Conservation (phyloP, 2,329 filamentous ascomycete species). For the Arachnopeziza araneosa region DNA sequence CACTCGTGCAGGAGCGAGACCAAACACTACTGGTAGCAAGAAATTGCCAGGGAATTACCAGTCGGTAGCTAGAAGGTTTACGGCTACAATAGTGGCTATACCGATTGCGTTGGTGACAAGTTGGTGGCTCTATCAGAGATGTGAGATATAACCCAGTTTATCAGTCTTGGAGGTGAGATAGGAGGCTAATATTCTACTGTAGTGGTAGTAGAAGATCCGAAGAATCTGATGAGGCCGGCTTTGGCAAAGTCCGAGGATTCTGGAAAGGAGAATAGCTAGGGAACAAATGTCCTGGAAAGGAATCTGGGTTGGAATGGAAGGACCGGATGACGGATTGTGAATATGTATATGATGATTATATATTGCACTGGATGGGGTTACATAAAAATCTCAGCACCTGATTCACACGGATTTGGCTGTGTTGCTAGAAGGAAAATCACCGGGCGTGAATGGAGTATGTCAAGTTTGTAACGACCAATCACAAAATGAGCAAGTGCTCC, state of each 20-base stretch:
- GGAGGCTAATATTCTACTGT: not conserved
- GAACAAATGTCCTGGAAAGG: not conserved
- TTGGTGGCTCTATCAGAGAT: conserved; percentile 5
- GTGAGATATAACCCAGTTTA: not conserved
- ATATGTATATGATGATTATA: not conserved
- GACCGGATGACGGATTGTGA: not conserved
- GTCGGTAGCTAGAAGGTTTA: not conserved
- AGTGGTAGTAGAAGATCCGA: not conserved
- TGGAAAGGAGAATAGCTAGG: not conserved
- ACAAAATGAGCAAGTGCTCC: too few species aligned
- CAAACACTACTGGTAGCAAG: conserved; percentile 7
- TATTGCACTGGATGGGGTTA: not conserved
- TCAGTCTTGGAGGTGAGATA: not conserved
- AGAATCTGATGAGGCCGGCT: not conserved
- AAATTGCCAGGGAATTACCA: not conserved
- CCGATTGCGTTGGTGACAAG: conserved; percentile 5
- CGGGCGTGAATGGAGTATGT: too few species aligned
- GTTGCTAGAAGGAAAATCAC: not conserved
- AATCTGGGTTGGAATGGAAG: not conserved
- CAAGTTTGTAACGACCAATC: too few species aligned
- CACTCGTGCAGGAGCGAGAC: conserved; percentile 23
- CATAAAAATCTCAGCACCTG: not conserved
- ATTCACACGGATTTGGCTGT: not conserved
- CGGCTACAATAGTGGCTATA: conserved; percentile 1
- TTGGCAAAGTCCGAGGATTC: not conserved